These are phyloP conservation scores for Glaciozyma martinii DNA, from an alignment of 768 basidiomycete species.

Conservation along the genomic window DNA sequence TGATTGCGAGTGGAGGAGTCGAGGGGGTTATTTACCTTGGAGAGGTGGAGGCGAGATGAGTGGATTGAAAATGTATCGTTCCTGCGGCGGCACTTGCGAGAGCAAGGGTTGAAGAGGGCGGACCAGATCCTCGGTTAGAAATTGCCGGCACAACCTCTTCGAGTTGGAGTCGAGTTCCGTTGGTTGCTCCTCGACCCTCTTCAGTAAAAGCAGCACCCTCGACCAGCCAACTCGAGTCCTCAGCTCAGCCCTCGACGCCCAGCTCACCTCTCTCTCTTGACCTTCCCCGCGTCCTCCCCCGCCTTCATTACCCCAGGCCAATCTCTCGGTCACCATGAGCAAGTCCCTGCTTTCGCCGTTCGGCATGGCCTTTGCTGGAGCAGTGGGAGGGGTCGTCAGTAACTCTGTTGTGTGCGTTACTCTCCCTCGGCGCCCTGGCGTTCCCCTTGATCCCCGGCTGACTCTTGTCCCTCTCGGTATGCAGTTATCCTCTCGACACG, in stretches of 20 bases:
- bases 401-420: slow-evolving; percentile 60
- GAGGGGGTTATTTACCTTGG: slow-evolving; percentile 33
- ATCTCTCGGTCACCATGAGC: not conserved
- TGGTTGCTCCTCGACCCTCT: not conserved
- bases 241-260: not conserved
- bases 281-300: not conserved
- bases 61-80: not conserved
- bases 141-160: no score
- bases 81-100: no score
- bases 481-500: slow-evolving; percentile 90
- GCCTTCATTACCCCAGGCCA: not conserved
- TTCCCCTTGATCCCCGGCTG: not conserved
- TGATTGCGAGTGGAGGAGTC: slow-evolving; percentile 41
- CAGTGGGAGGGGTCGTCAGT: slow-evolving; percentile 84
- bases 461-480: not conserved
- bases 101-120: no score
- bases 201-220: not conserved
- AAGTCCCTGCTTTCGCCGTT: slow-evolving; percentile 59
- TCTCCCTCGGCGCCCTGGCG: not conserved
- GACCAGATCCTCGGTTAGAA: not conserved
- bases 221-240: not conserved
- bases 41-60: slow-evolving; percentile 22
- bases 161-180: no score
- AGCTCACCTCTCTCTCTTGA: not conserved
- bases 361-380: slow-evolving; percentile 82